Base-by-base conservation (phyloP, 805 yeast species). In the Candida pseudofarinosa region DNA sequence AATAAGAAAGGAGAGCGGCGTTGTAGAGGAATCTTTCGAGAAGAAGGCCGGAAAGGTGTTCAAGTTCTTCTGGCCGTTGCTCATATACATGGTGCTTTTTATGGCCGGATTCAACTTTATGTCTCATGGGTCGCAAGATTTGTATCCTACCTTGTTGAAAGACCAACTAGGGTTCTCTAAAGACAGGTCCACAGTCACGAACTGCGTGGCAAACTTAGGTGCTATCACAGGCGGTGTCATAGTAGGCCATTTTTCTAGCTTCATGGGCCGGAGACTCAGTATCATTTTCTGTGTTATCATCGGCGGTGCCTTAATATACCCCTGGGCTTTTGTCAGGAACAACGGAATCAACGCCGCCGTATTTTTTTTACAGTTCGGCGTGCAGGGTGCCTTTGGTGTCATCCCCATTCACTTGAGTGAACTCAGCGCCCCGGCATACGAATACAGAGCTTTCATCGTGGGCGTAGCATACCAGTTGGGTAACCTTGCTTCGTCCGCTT, bases 351-450 rank as follows among this genome's bases (percentile, higher is more conserved):
- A 75, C 49, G 83, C 81, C 0, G 83, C 81, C 47, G 84, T 65
- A 1, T 80, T 80, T 58, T 79, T 77, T 63, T 60, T 80, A 45
- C 85, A 80, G 55, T 76, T 76, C 55, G 77, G 74, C 46, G 85
- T 81, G 41, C 85, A 80, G 62, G 86, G 86, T 53, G 79, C 81
- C 19, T 81, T 84, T 82, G 86, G 86, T 52, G 80, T 79, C 34
- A 68, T 76, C 41, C 86, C 86, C 41, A 69, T 79, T 44, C 83
- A 80, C 59, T 63, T 81, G 41, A 68, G 80, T 3, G 85, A 80
- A 59, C 67, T 82, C 47, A 71, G 83, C 33, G 82, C 82, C 44
- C 81, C 83, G 16, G 79, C 77, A 46, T 80, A 75, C 63, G 40
- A 40, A 28, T 44, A 37, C 31, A 71, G 82, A 60, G 71, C 86